Evolutionary conservation across 2,329 filamentous ascomycete species (phyloP).

Genomic region (Diplodia scrobiculata): DNA sequence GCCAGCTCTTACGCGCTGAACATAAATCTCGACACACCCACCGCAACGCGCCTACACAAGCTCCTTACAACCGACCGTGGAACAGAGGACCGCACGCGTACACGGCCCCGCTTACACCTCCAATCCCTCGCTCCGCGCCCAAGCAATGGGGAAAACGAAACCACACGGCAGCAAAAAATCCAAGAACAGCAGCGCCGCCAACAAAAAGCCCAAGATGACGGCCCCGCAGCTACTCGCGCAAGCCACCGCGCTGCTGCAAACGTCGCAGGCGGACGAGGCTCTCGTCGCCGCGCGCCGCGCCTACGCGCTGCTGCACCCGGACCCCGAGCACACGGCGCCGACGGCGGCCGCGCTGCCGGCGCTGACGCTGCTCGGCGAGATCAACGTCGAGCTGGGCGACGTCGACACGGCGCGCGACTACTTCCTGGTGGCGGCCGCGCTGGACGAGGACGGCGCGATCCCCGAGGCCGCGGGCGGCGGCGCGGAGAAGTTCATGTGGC

Average conservation of each 20-base stretch:
- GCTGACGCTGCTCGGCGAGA: conserved; percentile 76
- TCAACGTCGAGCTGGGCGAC: conserved; percentile 80
- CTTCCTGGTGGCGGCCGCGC: conserved; percentile 71
- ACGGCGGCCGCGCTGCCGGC: conserved; percentile 61
- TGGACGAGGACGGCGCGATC: conserved; percentile 74
- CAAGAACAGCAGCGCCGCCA: conserved; percentile 39
- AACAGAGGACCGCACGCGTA: background rate
- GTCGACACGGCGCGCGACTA: conserved; percentile 70
- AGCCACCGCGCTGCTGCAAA: conserved; percentile 60
- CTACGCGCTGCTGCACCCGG: conserved; percentile 52
- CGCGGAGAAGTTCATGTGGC: conserved; percentile 90
- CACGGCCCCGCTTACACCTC: background rate
- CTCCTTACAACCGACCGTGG: too few relatives aligned
- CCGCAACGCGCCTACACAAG: background rate
- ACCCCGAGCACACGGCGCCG: conserved; percentile 35
- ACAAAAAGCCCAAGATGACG: conserved; percentile 53
- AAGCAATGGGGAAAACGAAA: conserved; percentile 56
- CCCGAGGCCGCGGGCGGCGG: conserved; percentile 76
- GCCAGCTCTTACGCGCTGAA: background rate
- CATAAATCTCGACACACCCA: background rate
- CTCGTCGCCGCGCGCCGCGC: conserved; percentile 58
- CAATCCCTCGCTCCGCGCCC: background rate
- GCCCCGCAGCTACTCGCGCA: conserved; percentile 60
- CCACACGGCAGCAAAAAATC: conserved; percentile 48
- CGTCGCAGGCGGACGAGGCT: conserved; percentile 60